Base-by-base conservation (phyloP, 192 early-diverging fungal genomes). In the Spizellomyces sp. region DNA sequence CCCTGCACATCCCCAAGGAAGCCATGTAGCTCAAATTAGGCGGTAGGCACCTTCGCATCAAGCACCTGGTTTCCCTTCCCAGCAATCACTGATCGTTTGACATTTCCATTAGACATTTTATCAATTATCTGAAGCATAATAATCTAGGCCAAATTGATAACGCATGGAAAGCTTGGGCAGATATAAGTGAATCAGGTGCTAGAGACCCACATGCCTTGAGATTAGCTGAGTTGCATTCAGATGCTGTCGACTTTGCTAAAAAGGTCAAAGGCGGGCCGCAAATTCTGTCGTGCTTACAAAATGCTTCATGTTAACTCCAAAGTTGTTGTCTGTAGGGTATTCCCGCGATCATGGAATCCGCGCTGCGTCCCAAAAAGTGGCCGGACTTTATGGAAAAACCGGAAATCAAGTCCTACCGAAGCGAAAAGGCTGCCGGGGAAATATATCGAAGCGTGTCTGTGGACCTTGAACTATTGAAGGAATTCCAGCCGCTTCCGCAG, bases 341-440 rank as follows among this genome's bases (percentile, higher is more conserved):
- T 14, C 86, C 90, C 19, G 89, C 86, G 4, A 47, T 46, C 8
- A 69, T 91, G 43, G 70, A 60, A 15, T 36, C 48, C 0, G 82
- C 83, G 8, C 70, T 88, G 2, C 50, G 71, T 22, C 82, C 83
- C 5, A 69, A 65, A 41, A 21, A 19, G 10, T 89, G 81, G 36
- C 92, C 92, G 6, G 89, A 91, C 62, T 93, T 91, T 64, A 93
- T 93, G 92, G 82, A 90, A 64, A 90, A 89, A 60, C 66, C 57
- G 9, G 47, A 73, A 6, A 69, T 76, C 8, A 85, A 87, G 15
- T 58, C 58, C 12, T 93, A 93, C 68, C 1, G n/a, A 4, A 89
- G 87, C 6, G 45, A 62, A 41, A 83, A 85, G 27, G 78, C 90
- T 4, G 56, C 88, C 0, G 89, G 89, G 2, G 58, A 19, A 0